Conservation (phyloP, 192 early-diverging fungal genomes). For the Coemansia sp. region DNA sequence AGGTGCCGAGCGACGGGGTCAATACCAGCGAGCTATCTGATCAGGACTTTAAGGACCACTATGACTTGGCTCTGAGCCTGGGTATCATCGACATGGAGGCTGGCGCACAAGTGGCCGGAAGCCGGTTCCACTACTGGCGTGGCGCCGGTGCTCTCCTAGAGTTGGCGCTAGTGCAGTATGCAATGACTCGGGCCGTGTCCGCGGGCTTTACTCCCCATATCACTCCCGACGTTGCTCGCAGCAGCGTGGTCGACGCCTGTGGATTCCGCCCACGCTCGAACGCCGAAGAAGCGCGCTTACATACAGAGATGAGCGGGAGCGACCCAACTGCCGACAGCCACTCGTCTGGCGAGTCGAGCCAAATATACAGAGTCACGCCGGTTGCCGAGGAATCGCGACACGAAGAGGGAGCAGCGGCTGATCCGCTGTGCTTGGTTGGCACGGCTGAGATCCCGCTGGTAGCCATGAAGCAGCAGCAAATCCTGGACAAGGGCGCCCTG, state of each 20-base stretch:
- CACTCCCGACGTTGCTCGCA: conserved; percentile 80
- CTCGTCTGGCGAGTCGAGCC: conserved; percentile 62
- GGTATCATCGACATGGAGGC: conserved; percentile 81
- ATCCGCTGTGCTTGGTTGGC: conserved; percentile 72
- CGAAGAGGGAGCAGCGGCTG: conserved; percentile 16
- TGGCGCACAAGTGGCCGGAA: conserved; percentile 75
- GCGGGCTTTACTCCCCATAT: conserved; percentile 77
- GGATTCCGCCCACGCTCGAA: conserved; percentile 79
- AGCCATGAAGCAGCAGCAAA: conserved; percentile 73
- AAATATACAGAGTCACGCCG: conserved; percentile 74
- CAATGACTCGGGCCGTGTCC: conserved; percentile 67
- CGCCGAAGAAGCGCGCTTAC: neutral
- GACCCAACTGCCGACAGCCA: neutral
- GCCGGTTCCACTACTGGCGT: conserved; percentile 83
- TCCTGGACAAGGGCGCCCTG: conserved; percentile 58
- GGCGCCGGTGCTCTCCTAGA: conserved; percentile 86
- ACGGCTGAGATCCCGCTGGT: conserved; percentile 93
- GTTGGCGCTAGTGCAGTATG: conserved; percentile 82
- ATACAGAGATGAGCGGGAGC: neutral
- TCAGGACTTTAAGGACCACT: conserved; percentile 60
- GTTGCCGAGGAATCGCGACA: conserved; percentile 32
- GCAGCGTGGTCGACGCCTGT: conserved; percentile 77
- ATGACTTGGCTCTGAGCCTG: conserved; percentile 61
- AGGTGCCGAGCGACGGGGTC: conserved; percentile 18
- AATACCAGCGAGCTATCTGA: conserved; percentile 8